phyloP scores from a whole-genome alignment of 108 stramenopile genomes.

The Cylindrotheca fusiformis region DNA sequence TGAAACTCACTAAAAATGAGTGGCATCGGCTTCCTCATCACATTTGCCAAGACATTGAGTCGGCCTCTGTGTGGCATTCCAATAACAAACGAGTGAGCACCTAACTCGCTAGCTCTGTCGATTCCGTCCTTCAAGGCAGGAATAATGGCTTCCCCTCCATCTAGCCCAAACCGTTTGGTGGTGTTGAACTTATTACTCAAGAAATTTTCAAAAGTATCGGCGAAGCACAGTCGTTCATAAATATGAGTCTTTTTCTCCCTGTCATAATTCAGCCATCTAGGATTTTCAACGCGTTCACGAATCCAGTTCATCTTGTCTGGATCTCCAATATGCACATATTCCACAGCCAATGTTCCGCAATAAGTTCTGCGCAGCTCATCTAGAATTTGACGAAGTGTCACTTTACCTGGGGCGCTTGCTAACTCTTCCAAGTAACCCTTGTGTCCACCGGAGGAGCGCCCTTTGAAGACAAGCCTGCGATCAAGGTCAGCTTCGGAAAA shows the following conservation, averaged over 20 bases:
- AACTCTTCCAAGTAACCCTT: conserved; percentile 95
- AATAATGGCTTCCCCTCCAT: conserved; percentile 96
- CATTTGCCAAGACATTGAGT: conserved; percentile 97
- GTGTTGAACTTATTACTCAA: conserved; percentile 98
- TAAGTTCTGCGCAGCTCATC: conserved; percentile 87
- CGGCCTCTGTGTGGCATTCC: conserved; percentile 99
- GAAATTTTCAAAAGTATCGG: conserved; percentile 97
- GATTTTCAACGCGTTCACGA: conserved; percentile 93
- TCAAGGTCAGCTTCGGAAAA: conserved; percentile 91
- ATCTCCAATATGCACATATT: conserved; percentile 98
- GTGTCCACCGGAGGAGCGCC: conserved; percentile 81
- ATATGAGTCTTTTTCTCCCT: conserved; percentile 91
- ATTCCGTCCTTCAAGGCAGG: conserved; percentile 96
- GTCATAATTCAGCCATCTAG: conserved; percentile 72
- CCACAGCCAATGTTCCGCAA: conserved; percentile 93
- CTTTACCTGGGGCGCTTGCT: conserved; percentile 66
- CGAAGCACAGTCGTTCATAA: conserved; percentile 91
- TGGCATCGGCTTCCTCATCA: conserved; percentile 98
- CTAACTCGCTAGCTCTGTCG: conserved; percentile 93
- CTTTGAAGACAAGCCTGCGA: conserved; percentile 84
- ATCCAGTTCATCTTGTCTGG: conserved; percentile 96
- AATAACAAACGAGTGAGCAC: conserved; percentile 94
- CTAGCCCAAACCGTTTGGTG: conserved; percentile 98
- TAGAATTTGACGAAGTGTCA: conserved; percentile 86
- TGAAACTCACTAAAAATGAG: conserved; percentile 97